Percentiles rank a stretch among this genome's conserved stretches.
Evolutionary conservation across 805 yeast species (phyloP).

Genomic region (Yamadazyma insecticola): DNA sequence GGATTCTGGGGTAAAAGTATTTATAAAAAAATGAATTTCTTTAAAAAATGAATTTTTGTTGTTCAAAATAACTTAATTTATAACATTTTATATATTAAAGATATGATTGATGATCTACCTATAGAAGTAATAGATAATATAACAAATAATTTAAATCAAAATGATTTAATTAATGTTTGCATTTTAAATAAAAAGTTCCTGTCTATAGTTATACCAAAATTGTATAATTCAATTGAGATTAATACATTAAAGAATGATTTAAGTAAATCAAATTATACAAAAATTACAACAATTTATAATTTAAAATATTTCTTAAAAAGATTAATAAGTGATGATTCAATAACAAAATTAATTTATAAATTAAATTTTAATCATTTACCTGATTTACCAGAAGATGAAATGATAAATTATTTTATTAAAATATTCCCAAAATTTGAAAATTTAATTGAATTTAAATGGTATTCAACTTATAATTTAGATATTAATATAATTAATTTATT

Average conservation of each 20-base stretch:
- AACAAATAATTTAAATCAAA: slow-evolving; percentile 9
- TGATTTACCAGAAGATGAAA: slow-evolving; percentile 20
- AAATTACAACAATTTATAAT: slow-evolving; percentile 13
- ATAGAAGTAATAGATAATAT: slow-evolving; percentile 15
- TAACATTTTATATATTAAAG: too few species aligned
- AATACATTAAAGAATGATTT: slow-evolving; percentile 6
- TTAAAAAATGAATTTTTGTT: background rate
- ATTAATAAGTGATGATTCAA: too few species aligned
- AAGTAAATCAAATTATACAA: slow-evolving; percentile 1
- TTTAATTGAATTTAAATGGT: slow-evolving; percentile 17
- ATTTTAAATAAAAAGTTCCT: slow-evolving; percentile 10
- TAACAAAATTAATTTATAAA: slow-evolving; percentile 7
- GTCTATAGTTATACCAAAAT: slow-evolving; percentile 9
- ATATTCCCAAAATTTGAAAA: slow-evolving; percentile 14
- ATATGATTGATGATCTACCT: slow-evolving; percentile 17
- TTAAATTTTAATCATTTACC: slow-evolving; percentile 15
- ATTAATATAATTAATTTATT: slow-evolving; percentile 9
- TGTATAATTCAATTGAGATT: slow-evolving; percentile 13
- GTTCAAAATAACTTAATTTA: too few species aligned
- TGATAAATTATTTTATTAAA: slow-evolving; percentile 11
- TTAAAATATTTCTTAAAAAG: slow-evolving; percentile 16
- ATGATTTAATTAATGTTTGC: slow-evolving; percentile 12
- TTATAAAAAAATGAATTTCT: background rate
- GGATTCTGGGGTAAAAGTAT: slow-evolving; percentile 9
- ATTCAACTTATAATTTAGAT: slow-evolving; percentile 12